These are phyloP conservation scores for Durio zibethinus DNA, from an alignment of 345 rosid genomes.

Conservation along the genomic window DNA sequence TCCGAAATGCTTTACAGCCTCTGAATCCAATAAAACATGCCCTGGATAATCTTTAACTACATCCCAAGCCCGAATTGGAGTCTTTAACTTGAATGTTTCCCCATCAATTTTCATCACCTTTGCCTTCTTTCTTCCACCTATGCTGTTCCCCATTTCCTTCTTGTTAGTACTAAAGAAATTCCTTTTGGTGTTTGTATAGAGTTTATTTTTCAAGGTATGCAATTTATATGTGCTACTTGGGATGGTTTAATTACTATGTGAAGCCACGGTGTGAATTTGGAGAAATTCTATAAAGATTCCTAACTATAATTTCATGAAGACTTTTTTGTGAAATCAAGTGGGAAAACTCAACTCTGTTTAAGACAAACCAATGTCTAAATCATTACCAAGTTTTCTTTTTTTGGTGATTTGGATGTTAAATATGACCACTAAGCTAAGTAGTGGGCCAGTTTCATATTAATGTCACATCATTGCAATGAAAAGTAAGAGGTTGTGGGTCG, in stretches of 20 bases:
- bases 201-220: not conserved
- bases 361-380: not conserved
- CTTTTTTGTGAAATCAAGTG: not conserved
- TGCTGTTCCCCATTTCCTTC: conserved; percentile 64
- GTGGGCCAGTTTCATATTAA: not conserved
- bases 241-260: not conserved
- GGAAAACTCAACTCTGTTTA: not conserved
- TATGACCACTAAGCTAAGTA: not conserved
- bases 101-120: conserved; percentile 88
- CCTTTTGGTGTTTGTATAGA: not conserved
- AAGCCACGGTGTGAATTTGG: conserved; percentile 10
- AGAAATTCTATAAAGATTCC: conserved; percentile 10
- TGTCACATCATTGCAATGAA: not conserved
- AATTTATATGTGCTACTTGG: not conserved
- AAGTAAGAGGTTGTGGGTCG: not conserved
- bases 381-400: not conserved
- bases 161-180: not conserved
- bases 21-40: conserved; percentile 69
- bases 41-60: conserved; percentile 69
- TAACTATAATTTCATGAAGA: not conserved
- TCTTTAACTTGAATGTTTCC: conserved; percentile 64
- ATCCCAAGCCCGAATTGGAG: conserved; percentile 60
- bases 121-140: conserved; percentile 50
- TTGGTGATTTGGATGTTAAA: not conserved
- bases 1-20: conserved; percentile 72